Conservation (phyloP, 257 asterid species). For the Ilex asprella region DNA sequence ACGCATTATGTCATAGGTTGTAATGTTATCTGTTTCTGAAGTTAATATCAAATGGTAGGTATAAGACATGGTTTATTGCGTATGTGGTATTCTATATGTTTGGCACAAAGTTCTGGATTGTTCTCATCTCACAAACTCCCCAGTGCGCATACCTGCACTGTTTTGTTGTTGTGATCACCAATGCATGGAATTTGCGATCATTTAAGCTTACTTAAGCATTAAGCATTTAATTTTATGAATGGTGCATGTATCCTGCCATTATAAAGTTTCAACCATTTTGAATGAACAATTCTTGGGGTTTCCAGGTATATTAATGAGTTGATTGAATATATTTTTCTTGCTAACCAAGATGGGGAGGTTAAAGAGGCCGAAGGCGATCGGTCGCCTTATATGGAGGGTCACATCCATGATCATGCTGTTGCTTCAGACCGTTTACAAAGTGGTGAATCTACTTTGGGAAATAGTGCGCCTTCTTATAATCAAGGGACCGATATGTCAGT, state of each 20-base stretch:
- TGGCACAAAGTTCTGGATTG: too few relatives aligned
- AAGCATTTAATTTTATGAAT: not conserved
- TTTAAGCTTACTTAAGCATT: conserved; percentile 5
- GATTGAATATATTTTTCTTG: conserved; percentile 71
- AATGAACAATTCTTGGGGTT: not conserved
- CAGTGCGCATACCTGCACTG: not conserved
- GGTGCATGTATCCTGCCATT: conserved; percentile 11
- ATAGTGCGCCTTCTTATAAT: conserved; percentile 24
- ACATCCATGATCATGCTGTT: conserved; percentile 26
- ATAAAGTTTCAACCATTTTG: conserved; percentile 12
- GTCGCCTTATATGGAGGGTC: conserved; percentile 33
- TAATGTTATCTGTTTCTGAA: too few relatives aligned
- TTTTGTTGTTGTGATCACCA: not conserved
- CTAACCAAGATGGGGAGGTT: conserved; percentile 49
- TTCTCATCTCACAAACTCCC: not conserved
- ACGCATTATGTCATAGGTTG: too few relatives aligned
- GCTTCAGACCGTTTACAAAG: conserved; percentile 34
- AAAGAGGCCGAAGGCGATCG: conserved; percentile 33
- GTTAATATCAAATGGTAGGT: too few relatives aligned
- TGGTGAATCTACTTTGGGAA: conserved; percentile 33
- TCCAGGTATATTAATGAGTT: conserved; percentile 88
- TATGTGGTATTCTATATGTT: too few relatives aligned
- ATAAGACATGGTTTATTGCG: too few relatives aligned
- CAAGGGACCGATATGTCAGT: conserved; percentile 33
- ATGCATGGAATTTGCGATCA: not conserved